Base-by-base conservation (phyloP, 1,284 basidiomycete genomes). In the Cryptococcus sp. region DNA sequence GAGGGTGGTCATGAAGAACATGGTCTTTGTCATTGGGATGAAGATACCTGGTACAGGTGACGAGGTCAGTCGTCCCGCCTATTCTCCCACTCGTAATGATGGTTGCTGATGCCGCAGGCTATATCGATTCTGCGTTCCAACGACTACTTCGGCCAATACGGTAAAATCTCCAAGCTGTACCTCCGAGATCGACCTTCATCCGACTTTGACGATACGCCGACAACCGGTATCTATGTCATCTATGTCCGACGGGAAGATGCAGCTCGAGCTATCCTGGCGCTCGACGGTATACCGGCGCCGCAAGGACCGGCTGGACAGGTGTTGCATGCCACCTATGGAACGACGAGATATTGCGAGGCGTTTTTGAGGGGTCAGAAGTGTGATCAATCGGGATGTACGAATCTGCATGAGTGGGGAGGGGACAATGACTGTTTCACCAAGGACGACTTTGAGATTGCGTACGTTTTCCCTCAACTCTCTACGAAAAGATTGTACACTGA, bases 71-170 rank as follows among this genome's bases (percentile, higher is more conserved):
- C 50, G 25, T n/a, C n/a, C n/a, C n/a, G n/a, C n/a, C n/a, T n/a
- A n/a, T 6, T 21, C 14, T 16, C 34, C 7, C 14, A 14, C 28
- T 36, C 14, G 21, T 45, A 1, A 24, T 35, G 24, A 10, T 34
- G 10, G 33, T 39, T 25, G 14, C 28, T 25, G 11, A 38, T 16
- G 18, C 31, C 26, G 14, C 31, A 97, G 89, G 83, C 95, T 41
- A 89, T 97, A 56, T 86, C 92, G 2, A 91, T 92, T 11, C 77
- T 99, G 37, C 88, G 93, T 45, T 93, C 91, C 12, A 86, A 86
- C 65, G 95, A 99, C 59, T 97, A 95, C 73, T 98, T 98, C 72
- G 95, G 95, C 5, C 92, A 97, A 70, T 98, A 97, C 73, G 95
- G 95, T 58, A 95, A 94, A 76, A 97, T 99, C 60, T 84, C 87